Base-by-base conservation (phyloP, 306 rosid genomes). In the Cicer arietinum region DNA sequence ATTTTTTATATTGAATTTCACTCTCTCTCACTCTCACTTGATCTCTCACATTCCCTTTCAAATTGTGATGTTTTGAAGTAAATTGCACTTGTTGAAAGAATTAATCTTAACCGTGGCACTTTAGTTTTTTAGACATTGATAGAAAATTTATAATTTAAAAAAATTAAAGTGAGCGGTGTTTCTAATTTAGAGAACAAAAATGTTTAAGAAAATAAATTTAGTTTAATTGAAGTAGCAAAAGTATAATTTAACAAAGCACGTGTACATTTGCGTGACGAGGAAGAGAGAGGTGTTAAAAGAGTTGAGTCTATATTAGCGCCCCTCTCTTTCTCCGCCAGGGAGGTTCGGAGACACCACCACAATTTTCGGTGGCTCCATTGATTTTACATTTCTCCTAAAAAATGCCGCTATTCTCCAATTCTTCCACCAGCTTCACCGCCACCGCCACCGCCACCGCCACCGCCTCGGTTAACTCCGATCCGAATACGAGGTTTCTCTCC, bases 351-450 rank as follows among this genome's bases (percentile, higher is more conserved):
- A 22, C 77, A 61, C 82, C 85, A 60, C 82, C 75, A 73, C 54
- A 12, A 48, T 30, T 66, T 65, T 78, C 76, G 88, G 71, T 76
- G 74, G 61, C 80, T 85, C 88, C 85, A 81, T 72, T 81, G 59
- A 80, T 72, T 81, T 50, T 64, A 18, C 78, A 13, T 69, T 73
- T 42, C 41, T 42, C 9, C 9, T 56, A 39, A 56, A 79, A 89
- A 3, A 66, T 94, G 98, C 73, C 91, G 77, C 75, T 74, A 14
- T 63, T 85, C 59, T 79, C 92, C 77, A 85, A 86, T 76, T 89
- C 83, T 17, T 16, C 83, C 41, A 71, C 88, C 7, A 79, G 85
- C 80, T 78, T 11, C 39, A 79, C 52, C 62, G 83, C 41, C 54
- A 45, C 68, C 62, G 83, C 41, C 39, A 79, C 52, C 62, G 83